phyloP scores from a whole-genome alignment of 768 basidiomycete species.

The Chalciporus sphaerocephalus region DNA sequence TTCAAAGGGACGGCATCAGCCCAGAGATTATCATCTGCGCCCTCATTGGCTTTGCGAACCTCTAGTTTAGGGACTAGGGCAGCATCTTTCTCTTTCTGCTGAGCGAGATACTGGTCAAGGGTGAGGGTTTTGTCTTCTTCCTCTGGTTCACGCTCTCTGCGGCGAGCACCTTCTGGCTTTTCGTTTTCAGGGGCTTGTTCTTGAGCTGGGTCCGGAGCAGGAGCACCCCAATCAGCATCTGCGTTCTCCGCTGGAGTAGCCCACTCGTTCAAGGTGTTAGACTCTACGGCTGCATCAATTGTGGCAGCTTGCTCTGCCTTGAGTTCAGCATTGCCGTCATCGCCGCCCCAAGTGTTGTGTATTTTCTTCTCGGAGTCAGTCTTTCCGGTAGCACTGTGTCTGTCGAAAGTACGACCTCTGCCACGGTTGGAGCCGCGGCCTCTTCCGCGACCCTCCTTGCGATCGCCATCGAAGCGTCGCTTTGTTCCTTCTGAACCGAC shows the following conservation, averaged over 20 bases:
- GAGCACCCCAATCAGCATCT: slow-evolving; percentile 37
- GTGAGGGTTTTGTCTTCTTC: slow-evolving; percentile 94
- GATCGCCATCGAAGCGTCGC: slow-evolving; percentile 39
- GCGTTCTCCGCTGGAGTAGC: slow-evolving; percentile 28
- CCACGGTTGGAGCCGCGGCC: slow-evolving; percentile 46
- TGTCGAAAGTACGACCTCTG: slow-evolving; percentile 77
- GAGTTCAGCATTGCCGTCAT: slow-evolving; percentile 80
- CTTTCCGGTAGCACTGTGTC: slow-evolving; percentile 82
- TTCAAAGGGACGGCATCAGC: slow-evolving; percentile 63
- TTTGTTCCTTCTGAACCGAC: slow-evolving; percentile 30
- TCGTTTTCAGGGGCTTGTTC: slow-evolving; percentile 34
- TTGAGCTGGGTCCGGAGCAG: slow-evolving; percentile 25
- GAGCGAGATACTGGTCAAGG: slow-evolving; percentile 87
- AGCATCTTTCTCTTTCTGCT: slow-evolving; percentile 61
- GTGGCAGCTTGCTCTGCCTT: slow-evolving; percentile 74
- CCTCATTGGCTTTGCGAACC: slow-evolving; percentile 72
- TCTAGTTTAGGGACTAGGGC: slow-evolving; percentile 74
- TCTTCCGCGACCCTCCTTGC: slow-evolving; percentile 43
- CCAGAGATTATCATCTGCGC: slow-evolving; percentile 63
- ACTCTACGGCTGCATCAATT: slow-evolving; percentile 62
- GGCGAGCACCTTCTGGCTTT: slow-evolving; percentile 36
- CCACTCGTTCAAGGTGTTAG: slow-evolving; percentile 34
- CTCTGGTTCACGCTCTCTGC: slow-evolving; percentile 60
- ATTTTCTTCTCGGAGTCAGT: slow-evolving; percentile 93
- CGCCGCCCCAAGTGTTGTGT: slow-evolving; percentile 93